These are phyloP conservation scores for Penicillium sumatraense DNA, from an alignment of 2,329 filamentous ascomycete species.

Conservation along the genomic window DNA sequence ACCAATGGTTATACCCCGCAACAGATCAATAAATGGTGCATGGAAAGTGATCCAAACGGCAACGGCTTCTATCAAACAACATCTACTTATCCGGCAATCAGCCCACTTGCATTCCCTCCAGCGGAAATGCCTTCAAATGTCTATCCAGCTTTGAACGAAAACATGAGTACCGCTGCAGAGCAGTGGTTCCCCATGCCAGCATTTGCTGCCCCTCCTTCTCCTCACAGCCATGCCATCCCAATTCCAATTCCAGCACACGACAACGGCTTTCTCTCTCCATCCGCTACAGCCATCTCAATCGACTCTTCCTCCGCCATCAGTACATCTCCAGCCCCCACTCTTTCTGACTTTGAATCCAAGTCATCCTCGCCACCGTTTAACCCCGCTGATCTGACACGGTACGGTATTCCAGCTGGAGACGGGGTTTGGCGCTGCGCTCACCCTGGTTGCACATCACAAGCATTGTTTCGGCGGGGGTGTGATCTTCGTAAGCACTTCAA, in stretches of 20 bases:
- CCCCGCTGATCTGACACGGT: slow-evolving; percentile 34
- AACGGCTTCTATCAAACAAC: slow-evolving; percentile 12
- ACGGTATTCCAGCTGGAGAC: slow-evolving; percentile 35
- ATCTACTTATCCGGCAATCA: slow-evolving; percentile 6
- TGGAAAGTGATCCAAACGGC: slow-evolving; percentile 18
- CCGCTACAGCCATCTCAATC: slow-evolving; percentile 9
- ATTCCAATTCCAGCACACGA: neutral
- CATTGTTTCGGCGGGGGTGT: slow-evolving; percentile 63
- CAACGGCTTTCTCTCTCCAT: slow-evolving; percentile 20
- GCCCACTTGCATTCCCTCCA: slow-evolving; percentile 11
- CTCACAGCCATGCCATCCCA: neutral
- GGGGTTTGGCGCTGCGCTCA: slow-evolving; percentile 63
- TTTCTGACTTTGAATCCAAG: slow-evolving; percentile 23
- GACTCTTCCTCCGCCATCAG: slow-evolving; percentile 16
- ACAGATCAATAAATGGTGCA: slow-evolving; percentile 27
- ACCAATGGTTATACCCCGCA: slow-evolving; percentile 20
- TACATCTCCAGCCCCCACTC: slow-evolving; percentile 18
- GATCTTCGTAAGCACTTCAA: slow-evolving; percentile 68
- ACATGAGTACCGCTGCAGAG: slow-evolving; percentile 8
- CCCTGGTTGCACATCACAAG: slow-evolving; percentile 63
- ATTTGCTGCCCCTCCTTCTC: slow-evolving; percentile 3
- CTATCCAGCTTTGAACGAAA: slow-evolving; percentile 12
- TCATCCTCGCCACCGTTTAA: slow-evolving; percentile 17
- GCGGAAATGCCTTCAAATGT: slow-evolving; percentile 7
- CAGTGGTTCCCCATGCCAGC: slow-evolving; percentile 15